Percentiles rank a stretch among this genome's conserved stretches.
Conservation (phyloP, 2,329 filamentous ascomycete genomes). For the Exophiala bonariae region DNA sequence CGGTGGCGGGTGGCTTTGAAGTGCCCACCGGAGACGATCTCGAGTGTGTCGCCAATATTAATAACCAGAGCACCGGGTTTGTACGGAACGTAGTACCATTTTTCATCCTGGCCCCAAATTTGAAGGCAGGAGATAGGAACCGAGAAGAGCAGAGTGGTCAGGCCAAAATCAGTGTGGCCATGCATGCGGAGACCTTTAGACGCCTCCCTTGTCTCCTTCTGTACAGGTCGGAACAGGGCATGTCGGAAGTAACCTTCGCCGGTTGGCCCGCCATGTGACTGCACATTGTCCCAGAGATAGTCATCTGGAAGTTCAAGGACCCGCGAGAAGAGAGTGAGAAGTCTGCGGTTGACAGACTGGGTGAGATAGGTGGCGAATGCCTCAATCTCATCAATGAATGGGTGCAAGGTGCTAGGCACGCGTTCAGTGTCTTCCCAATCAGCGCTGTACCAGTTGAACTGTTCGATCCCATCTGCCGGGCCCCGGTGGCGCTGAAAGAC, state of each 20-base stretch:
- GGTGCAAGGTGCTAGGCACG: constrained; percentile 48
- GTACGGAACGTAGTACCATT: constrained; percentile 50
- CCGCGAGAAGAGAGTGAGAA: constrained; percentile 43
- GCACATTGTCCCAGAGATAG: constrained; percentile 46
- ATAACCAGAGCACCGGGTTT: constrained; percentile 50
- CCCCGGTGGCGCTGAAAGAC: constrained; percentile 41
- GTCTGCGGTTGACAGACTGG: constrained; percentile 47
- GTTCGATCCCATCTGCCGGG: constrained; percentile 51
- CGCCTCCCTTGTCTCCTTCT: constrained; percentile 34
- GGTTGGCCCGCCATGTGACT: constrained; percentile 44
- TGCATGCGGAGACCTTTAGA: constrained; percentile 45
- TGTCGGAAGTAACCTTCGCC: constrained; percentile 51
- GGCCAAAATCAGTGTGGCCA: constrained; percentile 51
- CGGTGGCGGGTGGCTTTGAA: constrained; percentile 49
- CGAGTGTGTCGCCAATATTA: constrained; percentile 49
- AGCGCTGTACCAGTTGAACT: constrained; percentile 53
- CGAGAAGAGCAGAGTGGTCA: constrained; percentile 48
- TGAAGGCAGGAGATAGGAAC: constrained; percentile 50
- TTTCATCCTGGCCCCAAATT: constrained; percentile 44
- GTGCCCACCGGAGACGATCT: constrained; percentile 49
- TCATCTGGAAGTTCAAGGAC: constrained; percentile 47
- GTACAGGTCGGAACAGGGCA: constrained; percentile 43
- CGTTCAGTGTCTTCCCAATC: constrained; percentile 46
- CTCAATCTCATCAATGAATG: constrained; percentile 53
- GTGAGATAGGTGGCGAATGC: constrained; percentile 50